Base-by-base conservation (phyloP, 768 basidiomycete genomes). In the Russula sp. region DNA sequence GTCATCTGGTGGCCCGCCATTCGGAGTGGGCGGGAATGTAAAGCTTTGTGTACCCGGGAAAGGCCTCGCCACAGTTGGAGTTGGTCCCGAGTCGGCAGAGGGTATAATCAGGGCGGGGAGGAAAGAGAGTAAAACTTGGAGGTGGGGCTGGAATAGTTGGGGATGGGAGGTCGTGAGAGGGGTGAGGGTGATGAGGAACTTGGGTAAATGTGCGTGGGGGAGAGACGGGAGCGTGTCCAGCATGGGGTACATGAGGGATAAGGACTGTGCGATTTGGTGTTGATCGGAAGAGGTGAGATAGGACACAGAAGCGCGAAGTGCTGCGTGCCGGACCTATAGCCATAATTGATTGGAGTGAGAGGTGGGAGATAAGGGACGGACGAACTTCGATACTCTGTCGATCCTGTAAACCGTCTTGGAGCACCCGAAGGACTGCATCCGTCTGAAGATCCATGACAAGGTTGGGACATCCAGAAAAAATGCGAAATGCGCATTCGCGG, bases 361-460 rank as follows among this genome's bases (percentile, higher is more conserved):
- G 26, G 38, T 26, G 36, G 10, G 83, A 9, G 42, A 22, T 46
- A 28, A 22, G 11, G 49, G 50, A 36, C n/a, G 28, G 42, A 83
- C 78, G 64, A 67, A 83, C 88, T 69, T 88, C 85, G 58, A 89
- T 76, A 69, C 83, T 85, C 65, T 85, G 79, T 4, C 76, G 71
- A 69, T 91, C 90, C 72, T 86, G 82, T 30, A 92, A 72, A 0
- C 90, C 90, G 24, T 81, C 79, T 66, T 85, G 83, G 49, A 91
- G 83, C 6, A 90, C 83, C 1, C 79, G 76, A 38, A 90, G 72
- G 0, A 92, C 88, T 0, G 83, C 83, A 34, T 89, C 87, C 5
- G 84, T 81, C 72, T 89, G 85, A 22, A 92, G 78, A 73, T 91
- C 88, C 79, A 88, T 84, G 42, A 92, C 81, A 30, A 92, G 78